phyloP scores from a whole-genome alignment of 345 rosid genomes.

The Excoecaria cochinchinensis region DNA sequence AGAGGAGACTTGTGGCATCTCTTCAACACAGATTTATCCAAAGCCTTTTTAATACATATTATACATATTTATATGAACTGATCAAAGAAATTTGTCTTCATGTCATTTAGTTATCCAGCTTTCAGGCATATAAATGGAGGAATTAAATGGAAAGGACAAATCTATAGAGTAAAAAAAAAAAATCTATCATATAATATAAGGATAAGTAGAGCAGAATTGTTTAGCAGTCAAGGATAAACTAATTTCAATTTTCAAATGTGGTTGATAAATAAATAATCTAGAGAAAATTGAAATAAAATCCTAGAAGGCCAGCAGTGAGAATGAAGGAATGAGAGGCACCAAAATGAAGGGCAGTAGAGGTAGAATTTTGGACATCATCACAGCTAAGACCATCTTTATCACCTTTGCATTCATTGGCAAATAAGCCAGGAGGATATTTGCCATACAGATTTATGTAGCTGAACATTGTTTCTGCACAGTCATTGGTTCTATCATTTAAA shows the following conservation, averaged over 20 bases:
- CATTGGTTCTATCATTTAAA: conserved; percentile 47
- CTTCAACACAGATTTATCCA: too few relatives aligned
- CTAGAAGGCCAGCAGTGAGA: conserved; percentile 23
- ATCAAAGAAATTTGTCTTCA: too few relatives aligned
- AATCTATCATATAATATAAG: too few relatives aligned
- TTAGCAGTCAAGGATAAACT: not conserved
- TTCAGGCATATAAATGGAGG: too few relatives aligned
- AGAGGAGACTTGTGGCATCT: too few relatives aligned
- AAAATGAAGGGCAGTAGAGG: not conserved
- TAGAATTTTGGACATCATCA: not conserved
- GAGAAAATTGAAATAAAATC: conserved; percentile 25
- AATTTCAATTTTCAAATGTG: not conserved
- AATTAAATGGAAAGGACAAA: too few relatives aligned
- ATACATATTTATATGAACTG: too few relatives aligned
- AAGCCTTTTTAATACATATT: too few relatives aligned
- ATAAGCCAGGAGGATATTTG: conserved; percentile 79
- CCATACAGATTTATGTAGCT: conserved; percentile 81
- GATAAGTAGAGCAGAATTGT: too few relatives aligned
- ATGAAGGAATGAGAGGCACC: conserved; percentile 15
- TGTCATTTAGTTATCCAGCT: too few relatives aligned
- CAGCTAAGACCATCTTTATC: conserved; percentile 63
- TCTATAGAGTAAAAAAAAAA: too few relatives aligned
- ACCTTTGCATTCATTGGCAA: conserved; percentile 60
- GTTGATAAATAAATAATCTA: conserved; percentile 1
- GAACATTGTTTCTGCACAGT: conserved; percentile 77